Conservation (phyloP, 1,284 basidiomycete genomes). For the Microbotryum saponariae region DNA sequence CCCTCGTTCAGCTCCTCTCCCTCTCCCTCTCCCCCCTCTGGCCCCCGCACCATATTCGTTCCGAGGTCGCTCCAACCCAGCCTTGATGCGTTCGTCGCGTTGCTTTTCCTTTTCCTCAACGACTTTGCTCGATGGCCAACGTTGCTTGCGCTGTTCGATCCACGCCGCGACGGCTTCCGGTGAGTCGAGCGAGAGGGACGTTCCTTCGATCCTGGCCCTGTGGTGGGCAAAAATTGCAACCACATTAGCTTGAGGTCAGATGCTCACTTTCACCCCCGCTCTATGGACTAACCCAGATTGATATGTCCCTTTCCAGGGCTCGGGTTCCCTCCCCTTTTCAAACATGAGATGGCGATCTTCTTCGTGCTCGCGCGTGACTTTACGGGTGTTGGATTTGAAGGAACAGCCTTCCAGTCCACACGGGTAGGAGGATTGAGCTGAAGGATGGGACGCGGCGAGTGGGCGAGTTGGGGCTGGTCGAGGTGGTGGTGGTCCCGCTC, state of each 20-base stretch:
- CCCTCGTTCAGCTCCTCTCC: conserved; percentile 29
- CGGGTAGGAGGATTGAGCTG: conserved; percentile 35
- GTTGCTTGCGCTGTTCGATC: conserved; percentile 75
- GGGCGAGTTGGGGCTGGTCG: not conserved
- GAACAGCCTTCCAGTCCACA: conserved; percentile 63
- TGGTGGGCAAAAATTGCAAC: not conserved
- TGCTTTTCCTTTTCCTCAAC: conserved; percentile 68
- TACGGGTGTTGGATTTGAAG: conserved; percentile 60
- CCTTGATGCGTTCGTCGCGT: conserved; percentile 63
- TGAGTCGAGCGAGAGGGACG: conserved; percentile 63
- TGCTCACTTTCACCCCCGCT: not conserved
- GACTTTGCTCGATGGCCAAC: conserved; percentile 64
- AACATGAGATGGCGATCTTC: conserved; percentile 85
- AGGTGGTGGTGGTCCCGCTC: not conserved
- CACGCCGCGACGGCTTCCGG: conserved; percentile 73
- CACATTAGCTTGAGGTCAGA: not conserved
- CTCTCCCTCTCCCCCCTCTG: conserved; percentile 26
- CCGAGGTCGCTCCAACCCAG: conserved; percentile 44
- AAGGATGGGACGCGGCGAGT: not conserved
- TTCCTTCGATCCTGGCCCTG: conserved; percentile 59
- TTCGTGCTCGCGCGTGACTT: conserved; percentile 71
- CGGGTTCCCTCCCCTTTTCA: conserved; percentile 49
- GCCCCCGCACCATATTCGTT: conserved; percentile 36
- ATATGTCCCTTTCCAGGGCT: conserved; percentile 24
- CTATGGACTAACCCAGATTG: not conserved